Evolutionary conservation across 257 asterid species (phyloP), one percentile per base, ranked within the genome.

Genomic region (Capsicum pubescens): DNA sequence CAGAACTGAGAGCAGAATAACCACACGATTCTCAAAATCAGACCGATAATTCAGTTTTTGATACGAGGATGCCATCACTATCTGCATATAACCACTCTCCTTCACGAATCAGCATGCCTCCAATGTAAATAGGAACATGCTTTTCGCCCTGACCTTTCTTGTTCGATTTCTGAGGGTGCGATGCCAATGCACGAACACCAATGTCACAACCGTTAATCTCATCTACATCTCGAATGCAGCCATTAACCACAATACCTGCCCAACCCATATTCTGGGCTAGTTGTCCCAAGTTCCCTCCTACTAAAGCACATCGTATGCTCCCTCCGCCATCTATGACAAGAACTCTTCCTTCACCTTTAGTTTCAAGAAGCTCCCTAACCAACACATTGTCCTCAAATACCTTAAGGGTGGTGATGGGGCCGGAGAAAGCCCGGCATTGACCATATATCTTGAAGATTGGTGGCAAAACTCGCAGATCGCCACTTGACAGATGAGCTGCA

Each of bases 41-140:
- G 42, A 93, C 15, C 19, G 92, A 93, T 57, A 95, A 92, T 90
- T 95, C 96, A n/a, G 90, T 88, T 90, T 89, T 92, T 21, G 98
- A 95, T 21, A 94, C 82, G 86, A 95, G 95, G 42, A 95, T 67
- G 9, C 98, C 99, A 87, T 95, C 99, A 84, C 90, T 88, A 87
- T 95, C 98, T 9, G 99, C 98, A 84, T 95, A 95, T 89, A 95
- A 83, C 99, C 98, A 95, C 86, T 95, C 99, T 10, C 97, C 99
- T 55, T 91, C 93, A 4, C 82, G 87, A 78, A 95, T 92, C 83
- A 89, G 79, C 36, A 88, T 86, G 16, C 99, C 98, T 8, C 89
- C 97, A 50, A 95, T 87, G 36, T 90, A 83, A 79, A 93, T 67
- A 0, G 92, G 91, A 4, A 84, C 63, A 48, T 90, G 92, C 86